Evolutionary conservation across 257 asterid genomes (phyloP).

Genomic region (Eucommia ulmoides): DNA sequence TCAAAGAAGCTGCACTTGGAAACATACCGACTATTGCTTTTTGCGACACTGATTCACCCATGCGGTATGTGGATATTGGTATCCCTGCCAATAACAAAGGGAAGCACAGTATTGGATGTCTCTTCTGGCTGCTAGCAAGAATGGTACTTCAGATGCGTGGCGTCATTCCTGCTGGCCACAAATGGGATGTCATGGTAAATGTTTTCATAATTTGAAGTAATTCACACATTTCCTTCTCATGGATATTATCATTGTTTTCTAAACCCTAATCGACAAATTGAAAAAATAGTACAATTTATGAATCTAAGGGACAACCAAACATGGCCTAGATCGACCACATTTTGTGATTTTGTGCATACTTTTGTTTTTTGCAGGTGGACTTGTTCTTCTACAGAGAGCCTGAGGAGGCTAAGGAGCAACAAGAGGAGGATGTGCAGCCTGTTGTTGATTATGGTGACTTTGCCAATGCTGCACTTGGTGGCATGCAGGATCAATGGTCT

Average conservation of each 20-base stretch:
- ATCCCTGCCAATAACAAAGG: slow-evolving; percentile 35
- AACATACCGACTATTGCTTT: slow-evolving; percentile 33
- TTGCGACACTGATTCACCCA: slow-evolving; percentile 31
- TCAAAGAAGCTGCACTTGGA: slow-evolving; percentile 25
- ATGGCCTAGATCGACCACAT: too few relatives aligned
- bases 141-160: slow-evolving; percentile 36
- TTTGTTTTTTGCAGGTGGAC: slow-evolving; percentile 35
- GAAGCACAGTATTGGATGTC: slow-evolving; percentile 29
- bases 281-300: too few relatives aligned
- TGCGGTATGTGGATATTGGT: slow-evolving; percentile 30
- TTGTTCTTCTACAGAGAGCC: slow-evolving; percentile 31
- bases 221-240: too few relatives aligned
- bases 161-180: slow-evolving; percentile 25
- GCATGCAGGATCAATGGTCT: slow-evolving; percentile 10
- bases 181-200: slow-evolving; percentile 30
- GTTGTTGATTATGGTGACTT: slow-evolving; percentile 11
- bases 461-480: slow-evolving; percentile 7
- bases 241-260: too few relatives aligned
- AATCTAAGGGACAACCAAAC: too few relatives aligned
- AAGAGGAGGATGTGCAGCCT: slow-evolving; percentile 21
- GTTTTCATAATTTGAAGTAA: too few relatives aligned
- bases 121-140: slow-evolving; percentile 29
- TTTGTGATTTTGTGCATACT: too few relatives aligned
- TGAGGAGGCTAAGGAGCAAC: slow-evolving; percentile 25
- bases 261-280: too few relatives aligned